Evolutionary conservation across 2,329 filamentous ascomycete species (phyloP), one percentile per base, ranked within the genome.

Genomic region (Aspergillus sp.): DNA sequence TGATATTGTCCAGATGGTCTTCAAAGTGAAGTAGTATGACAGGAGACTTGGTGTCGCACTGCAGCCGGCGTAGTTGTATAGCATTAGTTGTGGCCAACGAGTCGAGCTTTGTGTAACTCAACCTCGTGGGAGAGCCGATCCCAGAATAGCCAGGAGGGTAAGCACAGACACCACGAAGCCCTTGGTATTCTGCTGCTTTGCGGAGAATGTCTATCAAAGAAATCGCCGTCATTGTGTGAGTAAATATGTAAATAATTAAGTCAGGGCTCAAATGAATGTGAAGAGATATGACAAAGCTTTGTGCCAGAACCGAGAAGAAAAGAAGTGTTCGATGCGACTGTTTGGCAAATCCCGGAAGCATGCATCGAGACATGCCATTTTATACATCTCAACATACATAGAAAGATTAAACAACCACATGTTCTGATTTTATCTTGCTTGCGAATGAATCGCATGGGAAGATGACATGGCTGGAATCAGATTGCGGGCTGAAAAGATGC

Each of bases 1-100:
- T 53, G 3, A 80, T 72, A 23, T 66, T 71, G 19, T 80, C 73
- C 23, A 66, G 23, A 39, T 79, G 73, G 15, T 69, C 66, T 17
- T 78, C 68, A 23, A 79, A 73, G 61, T 79, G 74, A 6, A 70
- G 50, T 3, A 53, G 50, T n/a, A 53, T 23, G 19, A 39, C 39
- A 23, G 36, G 7, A 25, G 30, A 52, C 32, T 36, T 13, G 19
- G 10, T 8, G 32, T 21, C 32, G 11, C 32, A 36, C 32, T n/a
- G 32, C 50, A n/a, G 50, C 32, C 30, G 32, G 10, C n/a, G 21
- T 4, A 53, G 11, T 15, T 23, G 5, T 8, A 11, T 39, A 13
- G 10, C 10, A 25, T 53, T 39, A 2, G 32, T 19, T 7, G 25
- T 41, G 0, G 49, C 49, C 8, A 36, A 30, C 8, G 8, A 8